Evolutionary conservation across 2,329 filamentous ascomycete species (phyloP).

Genomic region (Aspergillus fumigatus): DNA sequence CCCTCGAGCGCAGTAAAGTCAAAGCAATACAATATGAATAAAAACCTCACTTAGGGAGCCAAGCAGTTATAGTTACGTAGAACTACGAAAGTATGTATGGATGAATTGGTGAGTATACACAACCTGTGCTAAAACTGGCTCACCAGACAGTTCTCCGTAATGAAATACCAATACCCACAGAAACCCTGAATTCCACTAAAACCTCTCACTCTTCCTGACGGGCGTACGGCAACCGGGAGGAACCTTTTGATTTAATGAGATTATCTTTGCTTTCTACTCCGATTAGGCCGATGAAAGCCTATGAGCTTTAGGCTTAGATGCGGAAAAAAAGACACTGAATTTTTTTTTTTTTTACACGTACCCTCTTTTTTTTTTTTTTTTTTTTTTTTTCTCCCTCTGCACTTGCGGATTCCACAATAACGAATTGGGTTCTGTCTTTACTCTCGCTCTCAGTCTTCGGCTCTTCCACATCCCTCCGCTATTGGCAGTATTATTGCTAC

Average conservation of each 20-base stretch:
- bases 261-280: not conserved
- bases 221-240: slow-evolving; percentile 16
- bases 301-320: slow-evolving; percentile 15
- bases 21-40: not conserved
- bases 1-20: not conserved
- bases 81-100: slow-evolving; percentile 4
- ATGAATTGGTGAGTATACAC: not conserved
- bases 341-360: slow-evolving; percentile 3
- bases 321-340: slow-evolving; percentile 4
- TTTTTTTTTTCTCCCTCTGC: slow-evolving; percentile 2
- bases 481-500: slow-evolving; percentile 15
- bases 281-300: not conserved
- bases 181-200: slow-evolving; percentile 22
- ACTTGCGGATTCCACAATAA: slow-evolving; percentile 14
- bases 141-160: slow-evolving; percentile 8
- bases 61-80: not conserved
- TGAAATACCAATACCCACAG: slow-evolving; percentile 17
- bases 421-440: slow-evolving; percentile 1
- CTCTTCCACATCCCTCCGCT: slow-evolving; percentile 15
- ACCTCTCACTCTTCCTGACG: slow-evolving; percentile 5
- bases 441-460: slow-evolving; percentile 14
- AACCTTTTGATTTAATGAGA: slow-evolving; percentile 3
- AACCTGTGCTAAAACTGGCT: slow-evolving; percentile 5
- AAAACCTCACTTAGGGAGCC: not conserved
- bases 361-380: slow-evolving; percentile 3